Evolutionary conservation across 177 flowering plant species (phyloP), one percentile per base, ranked within the genome.

Genomic region (Tripterygium wilfordii): DNA sequence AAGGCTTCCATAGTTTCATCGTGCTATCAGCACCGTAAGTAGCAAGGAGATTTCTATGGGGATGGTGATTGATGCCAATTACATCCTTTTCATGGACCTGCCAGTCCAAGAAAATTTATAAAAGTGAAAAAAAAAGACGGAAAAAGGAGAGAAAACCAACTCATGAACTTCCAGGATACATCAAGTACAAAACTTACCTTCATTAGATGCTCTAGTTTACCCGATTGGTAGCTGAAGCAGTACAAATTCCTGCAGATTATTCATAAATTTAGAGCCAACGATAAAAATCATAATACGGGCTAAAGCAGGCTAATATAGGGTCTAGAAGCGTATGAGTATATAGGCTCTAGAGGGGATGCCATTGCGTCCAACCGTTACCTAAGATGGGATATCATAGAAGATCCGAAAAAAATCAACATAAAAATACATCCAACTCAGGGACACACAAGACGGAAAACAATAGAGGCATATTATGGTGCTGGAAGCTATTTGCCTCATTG

Each of bases 1-100:
- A 92, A 41, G 96, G 82, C 68, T 89, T 92, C 99, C 97, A 92
- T 45, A 83, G 46, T 57, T 89, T 89, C 97, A 87, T 79, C 0
- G 92, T 76, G 68, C 79, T 62, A 56, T 89, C 99, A 59, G 77
- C 92, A 39, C 92, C 50, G 19, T 84, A 89, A 9, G 99, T 92
- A 10, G 82, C 95, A 14, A 89, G 57, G 22, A 85, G 80, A 58
- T 89, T 92, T 36, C 85, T 62, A 54, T 92, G 96, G 16, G 99
- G 97, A 72, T 92, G 99, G 53, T 92, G 97, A 18, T 85, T 69
- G 10, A 86, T 71, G 22, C 96, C 98, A 13, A 92, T 86, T 35
- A 82, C 96, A 62, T 84, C 96, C 70, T 89, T 92, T 49, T 88
- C 96, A 62, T 92, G 98, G 28, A 84, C 96, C 98, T 91, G 76